Evolutionary conservation across 2,329 filamentous ascomycete genomes (phyloP).

Genomic region (Apiospora malaysiana): DNA sequence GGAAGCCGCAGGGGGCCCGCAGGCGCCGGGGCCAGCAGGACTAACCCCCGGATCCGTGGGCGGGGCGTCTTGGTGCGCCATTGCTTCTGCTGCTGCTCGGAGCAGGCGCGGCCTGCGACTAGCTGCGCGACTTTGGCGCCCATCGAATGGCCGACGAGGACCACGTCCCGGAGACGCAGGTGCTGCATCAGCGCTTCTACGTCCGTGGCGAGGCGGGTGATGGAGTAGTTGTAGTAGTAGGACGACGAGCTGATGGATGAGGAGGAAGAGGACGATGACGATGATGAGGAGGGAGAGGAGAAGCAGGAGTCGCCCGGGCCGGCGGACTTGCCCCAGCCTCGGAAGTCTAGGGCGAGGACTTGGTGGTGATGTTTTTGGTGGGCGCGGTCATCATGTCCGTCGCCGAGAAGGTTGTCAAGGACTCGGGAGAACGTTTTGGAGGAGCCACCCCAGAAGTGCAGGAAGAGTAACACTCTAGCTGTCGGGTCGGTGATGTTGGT

Average conservation of each 20-base stretch:
- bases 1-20: conserved; percentile 40
- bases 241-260: background rate
- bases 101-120: conserved; percentile 26
- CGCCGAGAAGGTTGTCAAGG: conserved; percentile 26
- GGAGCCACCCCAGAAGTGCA: conserved; percentile 47
- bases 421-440: conserved; percentile 38
- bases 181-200: conserved; percentile 32
- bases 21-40: conserved; percentile 43
- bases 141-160: conserved; percentile 47
- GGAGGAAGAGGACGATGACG: background rate
- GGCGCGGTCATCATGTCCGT: conserved; percentile 20
- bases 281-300: conserved; percentile 22
- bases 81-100: background rate
- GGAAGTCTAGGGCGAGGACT: conserved; percentile 39
- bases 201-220: conserved; percentile 31
- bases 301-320: conserved; percentile 33
- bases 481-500: background rate
- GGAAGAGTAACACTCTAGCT: conserved; percentile 34
- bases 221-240: conserved; percentile 33
- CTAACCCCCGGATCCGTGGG: conserved; percentile 35
- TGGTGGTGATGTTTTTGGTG: background rate
- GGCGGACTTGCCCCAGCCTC: conserved; percentile 44
- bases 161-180: conserved; percentile 31
- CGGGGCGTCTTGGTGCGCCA: background rate
- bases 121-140: conserved; percentile 45